Evolutionary conservation across 441 rosid genomes (phyloP), one percentile per base, ranked within the genome.

Genomic region (Eruca vesicaria): DNA sequence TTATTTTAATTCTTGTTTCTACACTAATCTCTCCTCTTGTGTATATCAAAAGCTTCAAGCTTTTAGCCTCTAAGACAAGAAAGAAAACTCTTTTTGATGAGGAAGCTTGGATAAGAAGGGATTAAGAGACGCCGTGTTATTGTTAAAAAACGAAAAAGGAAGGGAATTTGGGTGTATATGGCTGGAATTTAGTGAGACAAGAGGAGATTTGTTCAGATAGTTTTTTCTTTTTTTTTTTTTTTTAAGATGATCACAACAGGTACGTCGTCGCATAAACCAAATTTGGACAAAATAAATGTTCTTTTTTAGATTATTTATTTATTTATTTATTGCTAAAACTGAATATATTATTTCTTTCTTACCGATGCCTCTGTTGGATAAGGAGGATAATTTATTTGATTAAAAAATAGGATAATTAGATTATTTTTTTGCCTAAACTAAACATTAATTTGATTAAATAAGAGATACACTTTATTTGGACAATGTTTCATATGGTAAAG

Each of bases 181-280:
- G 75, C 74, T 76, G 75, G 52, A 76, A 70, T 58, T 71, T 7
- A 11, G 60, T 63, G 75, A 75, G 66, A 57, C 21, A 18, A 58
- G 41, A 26, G 26, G 38, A 32, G 52, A 48, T 63, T 65, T 55
- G 72, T 77, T 77, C 71, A 63, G 31, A 41, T 21, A 57, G 66
- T n/a, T 76, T 36, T 60, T 64, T 45, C n/a, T n/a, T n/a, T n/a
- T n/a, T n/a, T n/a, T n/a, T n/a, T n/a, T n/a, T n/a, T n/a, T 12
- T 48, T 50, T 0, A 41, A 45, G 56, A 45, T 41, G 15, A 38
- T 38, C 48, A 41, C 48, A 41, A 41, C 48, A 41, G 48, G 48
- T 41, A 8, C 50, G 8, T 68, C 65, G 11, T 62, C 48, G 21
- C 19, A 8, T 76, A 15, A 45, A 50, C 80, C 52, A 70, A 16